Percentiles rank a stretch among this genome's conserved stretches.
These are phyloP conservation scores for Arabidopsis suecica DNA, from an alignment of 345 rosid genomes.

Conservation along the genomic window DNA sequence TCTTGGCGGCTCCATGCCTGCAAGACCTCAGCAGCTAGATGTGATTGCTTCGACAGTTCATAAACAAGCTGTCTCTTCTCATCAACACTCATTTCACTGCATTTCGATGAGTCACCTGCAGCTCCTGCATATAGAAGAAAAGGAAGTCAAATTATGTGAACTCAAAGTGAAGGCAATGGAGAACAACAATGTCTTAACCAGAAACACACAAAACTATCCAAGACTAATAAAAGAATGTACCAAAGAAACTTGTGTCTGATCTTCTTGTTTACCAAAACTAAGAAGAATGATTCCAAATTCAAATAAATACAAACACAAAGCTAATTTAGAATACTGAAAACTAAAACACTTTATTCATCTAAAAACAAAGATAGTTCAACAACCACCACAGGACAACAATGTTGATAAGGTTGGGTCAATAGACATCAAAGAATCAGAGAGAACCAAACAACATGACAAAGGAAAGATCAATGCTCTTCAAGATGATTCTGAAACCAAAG, in stretches of 20 bases:
- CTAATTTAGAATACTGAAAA: neutral
- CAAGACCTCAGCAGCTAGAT: slow-evolving; percentile 68
- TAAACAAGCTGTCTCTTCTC: slow-evolving; percentile 74
- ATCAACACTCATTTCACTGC: slow-evolving; percentile 63
- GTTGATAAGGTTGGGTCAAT: slow-evolving; percentile 27
- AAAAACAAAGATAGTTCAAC: slow-evolving; percentile 24
- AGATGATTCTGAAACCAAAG: slow-evolving; percentile 5
- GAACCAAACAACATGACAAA: slow-evolving; percentile 25
- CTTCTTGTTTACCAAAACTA: slow-evolving; percentile 7
- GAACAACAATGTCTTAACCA: slow-evolving; percentile 29
- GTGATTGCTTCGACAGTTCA: slow-evolving; percentile 60
- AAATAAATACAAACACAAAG: neutral
- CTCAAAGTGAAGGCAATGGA: neutral
- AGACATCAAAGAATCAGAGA: slow-evolving; percentile 15
- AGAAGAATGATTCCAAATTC: slow-evolving; percentile 16
- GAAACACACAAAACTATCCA: slow-evolving; percentile 20
- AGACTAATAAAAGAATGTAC: neutral
- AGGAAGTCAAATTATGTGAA: neutral
- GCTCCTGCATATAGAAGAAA: slow-evolving; percentile 29
- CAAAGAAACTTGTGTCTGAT: slow-evolving; percentile 7
- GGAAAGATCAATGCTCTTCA: slow-evolving; percentile 12
- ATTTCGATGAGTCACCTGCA: slow-evolving; percentile 58
- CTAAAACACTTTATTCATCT: neutral
- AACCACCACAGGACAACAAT: slow-evolving; percentile 25
- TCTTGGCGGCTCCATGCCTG: slow-evolving; percentile 78